A percentile compares a stretch with the other conserved stretches of the same genome.
Evolutionary conservation across 1,284 basidiomycete genomes (phyloP).

Genomic region (Tilletia caries): DNA sequence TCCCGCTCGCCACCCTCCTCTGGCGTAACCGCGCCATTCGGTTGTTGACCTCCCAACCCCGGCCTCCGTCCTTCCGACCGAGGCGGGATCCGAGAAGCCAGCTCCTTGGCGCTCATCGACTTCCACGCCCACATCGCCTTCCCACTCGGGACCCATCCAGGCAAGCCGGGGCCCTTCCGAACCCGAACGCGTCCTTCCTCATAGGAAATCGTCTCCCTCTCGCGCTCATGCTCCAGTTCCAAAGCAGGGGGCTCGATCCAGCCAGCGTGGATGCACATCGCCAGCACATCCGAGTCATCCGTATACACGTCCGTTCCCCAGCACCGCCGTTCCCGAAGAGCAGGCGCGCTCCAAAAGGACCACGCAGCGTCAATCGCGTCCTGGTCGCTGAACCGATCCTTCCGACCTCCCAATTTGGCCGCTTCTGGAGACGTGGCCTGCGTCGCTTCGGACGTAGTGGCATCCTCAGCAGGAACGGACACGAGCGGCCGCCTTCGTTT

Average conservation of each 20-base stretch:
- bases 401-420: not conserved
- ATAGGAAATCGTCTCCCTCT: conserved; percentile 3
- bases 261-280: conserved; percentile 60
- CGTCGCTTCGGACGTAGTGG: not conserved
- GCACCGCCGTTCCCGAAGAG: conserved; percentile 51
- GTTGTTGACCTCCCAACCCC: not conserved
- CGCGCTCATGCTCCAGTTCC: conserved; percentile 13
- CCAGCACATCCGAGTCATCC: conserved; percentile 62
- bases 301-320: conserved; percentile 64
- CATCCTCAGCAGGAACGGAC: conserved; percentile 7
- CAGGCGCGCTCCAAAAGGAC: conserved; percentile 42
- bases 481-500: no score
- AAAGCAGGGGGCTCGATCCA: conserved; percentile 56
- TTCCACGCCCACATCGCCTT: conserved; percentile 42
- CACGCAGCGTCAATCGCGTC: conserved; percentile 23
- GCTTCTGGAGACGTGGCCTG: not conserved
- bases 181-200: not conserved
- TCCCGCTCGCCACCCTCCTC: not conserved
- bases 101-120: conserved; percentile 9
- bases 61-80: not conserved
- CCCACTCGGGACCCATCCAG: conserved; percentile 40
- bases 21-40: not conserved
- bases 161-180: conserved; percentile 20
- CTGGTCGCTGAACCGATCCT: not conserved
- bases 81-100: not conserved